Percentiles rank a stretch among this genome's conserved stretches.
Conservation (phyloP, 176 grass and related monocot species). For the Lolium perenne region DNA sequence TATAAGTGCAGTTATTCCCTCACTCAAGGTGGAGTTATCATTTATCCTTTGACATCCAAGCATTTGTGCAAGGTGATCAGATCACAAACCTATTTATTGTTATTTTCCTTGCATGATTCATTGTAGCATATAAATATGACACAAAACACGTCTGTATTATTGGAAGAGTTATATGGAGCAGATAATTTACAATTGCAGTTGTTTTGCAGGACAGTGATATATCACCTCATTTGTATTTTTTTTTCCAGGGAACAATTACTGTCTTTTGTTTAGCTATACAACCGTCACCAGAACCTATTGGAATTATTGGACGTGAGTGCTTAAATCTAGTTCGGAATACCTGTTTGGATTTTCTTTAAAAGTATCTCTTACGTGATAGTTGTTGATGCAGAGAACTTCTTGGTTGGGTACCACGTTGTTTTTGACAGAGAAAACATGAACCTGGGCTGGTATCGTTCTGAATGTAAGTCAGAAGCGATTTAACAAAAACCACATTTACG, state of each 20-base stretch:
- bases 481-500: neutral
- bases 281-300: slow-evolving; percentile 65
- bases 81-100: neutral
- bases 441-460: slow-evolving; percentile 79
- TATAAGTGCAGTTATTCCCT: neutral
- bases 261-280: slow-evolving; percentile 79
- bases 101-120: neutral
- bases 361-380: neutral
- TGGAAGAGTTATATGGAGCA: neutral
- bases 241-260: slow-evolving; percentile 57
- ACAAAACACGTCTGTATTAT: neutral
- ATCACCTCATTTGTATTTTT: slow-evolving; percentile 16
- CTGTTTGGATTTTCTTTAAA: slow-evolving; percentile 2
- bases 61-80: neutral
- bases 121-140: slow-evolving; percentile 15
- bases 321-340: neutral
- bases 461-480: slow-evolving; percentile 62
- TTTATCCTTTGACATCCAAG: slow-evolving; percentile 6
- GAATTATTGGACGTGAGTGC: slow-evolving; percentile 86
- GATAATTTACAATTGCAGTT: slow-evolving; percentile 5
- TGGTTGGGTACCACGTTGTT: slow-evolving; percentile 82
- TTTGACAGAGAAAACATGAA: slow-evolving; percentile 92
- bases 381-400: slow-evolving; percentile 84
- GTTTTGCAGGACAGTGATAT: neutral
- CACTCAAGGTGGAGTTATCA: neutral